These are phyloP conservation scores for Brassica nigra DNA, from an alignment of 345 rosid species.

Conservation along the genomic window DNA sequence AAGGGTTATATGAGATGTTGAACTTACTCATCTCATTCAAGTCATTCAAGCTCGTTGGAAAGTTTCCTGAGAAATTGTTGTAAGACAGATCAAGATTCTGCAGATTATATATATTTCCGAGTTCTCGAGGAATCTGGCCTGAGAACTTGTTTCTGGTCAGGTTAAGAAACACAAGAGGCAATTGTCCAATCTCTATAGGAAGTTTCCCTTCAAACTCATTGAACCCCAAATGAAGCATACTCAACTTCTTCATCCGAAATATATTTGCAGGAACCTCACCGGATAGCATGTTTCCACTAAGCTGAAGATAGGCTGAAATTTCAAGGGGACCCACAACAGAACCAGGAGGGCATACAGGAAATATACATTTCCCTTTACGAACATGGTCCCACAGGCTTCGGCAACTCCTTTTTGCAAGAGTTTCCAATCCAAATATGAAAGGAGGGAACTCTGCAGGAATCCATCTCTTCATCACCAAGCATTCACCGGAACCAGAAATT, in stretches of 20 bases:
- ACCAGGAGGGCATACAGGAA: constrained; percentile 57
- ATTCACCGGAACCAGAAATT: constrained; percentile 70
- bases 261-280: constrained; percentile 68
- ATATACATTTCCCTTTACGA: constrained; percentile 70
- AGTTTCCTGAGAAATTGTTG: constrained; percentile 83
- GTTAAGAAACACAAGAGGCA: constrained; percentile 79
- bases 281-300: constrained; percentile 65
- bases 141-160: constrained; percentile 62
- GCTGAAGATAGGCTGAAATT: constrained; percentile 78
- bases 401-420: constrained; percentile 73
- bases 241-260: constrained; percentile 62
- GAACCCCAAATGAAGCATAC: constrained; percentile 71
- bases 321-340: constrained; percentile 38
- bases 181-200: constrained; percentile 57
- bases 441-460: constrained; percentile 93
- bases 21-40: constrained; percentile 71
- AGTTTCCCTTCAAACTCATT: constrained; percentile 59
- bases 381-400: constrained; percentile 70
- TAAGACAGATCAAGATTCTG: constrained; percentile 78
- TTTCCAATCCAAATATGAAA: constrained; percentile 65
- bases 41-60: constrained; percentile 61
- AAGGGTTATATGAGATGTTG: constrained; percentile 81
- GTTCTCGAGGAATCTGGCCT: constrained; percentile 65
- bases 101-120: constrained; percentile 63
- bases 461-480: constrained; percentile 86